Base-by-base conservation (phyloP, 768 basidiomycete genomes). In the Saitozyma sp. region DNA sequence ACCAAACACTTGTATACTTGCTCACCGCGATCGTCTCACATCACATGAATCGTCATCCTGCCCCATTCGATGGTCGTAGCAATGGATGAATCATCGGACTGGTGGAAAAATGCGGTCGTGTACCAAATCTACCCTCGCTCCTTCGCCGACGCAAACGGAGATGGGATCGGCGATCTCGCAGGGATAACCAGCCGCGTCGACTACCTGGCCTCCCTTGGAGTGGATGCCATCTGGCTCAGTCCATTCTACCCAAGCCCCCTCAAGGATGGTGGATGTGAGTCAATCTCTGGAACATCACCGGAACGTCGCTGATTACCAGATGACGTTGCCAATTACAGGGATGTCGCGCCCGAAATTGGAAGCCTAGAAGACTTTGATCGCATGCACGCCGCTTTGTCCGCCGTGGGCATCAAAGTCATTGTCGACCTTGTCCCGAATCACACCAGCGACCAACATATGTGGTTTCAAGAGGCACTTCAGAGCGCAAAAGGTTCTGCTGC, bases 381-480 rank as follows among this genome's bases (percentile, higher is more conserved):
- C 53, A 71, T 75, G 70, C 61, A 65, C 46, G 38, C 48, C 11
- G 58, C 59, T 1, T 61, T 71, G 43, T 70, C 69, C 40, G 53
- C 45, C 4, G 68, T 51, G 9, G 68, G 65, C 7, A 71, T 75
- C 52, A 67, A 63, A 48, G 60, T 70, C 41, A 71, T 71, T 17
- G 70, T 75, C 3, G 73, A 75, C 59, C 71, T 75, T 29, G 73
- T 75, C 17, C 73, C 73, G 37, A 75, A 75, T 46, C 73, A 75
- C 62, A 68, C 68, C 9, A 65, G 63, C 41, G 68, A 75, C 52
- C 66, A 69, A 37, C 73, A 75, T 48, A 64, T 66, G 8, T 75
- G 73, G 73, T 75, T 75, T 65, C 66, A 75, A 45, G 70, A 60
- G 46, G 73, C 73, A 9, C 39, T 75, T 17, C 66, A 67, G 56